Evolutionary conservation across 78 protist genomes (phyloP), one percentile per base, ranked within the genome.

Genomic region (Polysphondylium violaceum): DNA sequence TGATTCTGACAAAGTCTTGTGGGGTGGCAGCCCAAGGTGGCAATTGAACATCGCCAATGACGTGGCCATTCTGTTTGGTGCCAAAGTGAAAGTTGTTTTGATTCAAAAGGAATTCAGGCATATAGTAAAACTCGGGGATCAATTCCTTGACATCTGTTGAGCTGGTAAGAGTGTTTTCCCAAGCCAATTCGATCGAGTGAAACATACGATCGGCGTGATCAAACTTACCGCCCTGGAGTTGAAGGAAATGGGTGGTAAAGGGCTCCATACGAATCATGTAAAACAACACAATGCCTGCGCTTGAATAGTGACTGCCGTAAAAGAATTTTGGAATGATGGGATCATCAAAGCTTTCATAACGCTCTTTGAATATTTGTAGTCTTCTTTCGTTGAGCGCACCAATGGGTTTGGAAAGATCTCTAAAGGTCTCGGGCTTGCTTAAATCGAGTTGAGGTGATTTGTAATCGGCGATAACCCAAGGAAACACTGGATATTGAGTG

Each of bases 191-290:
- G 2, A 98, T 44, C 14, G 88, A 59, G 56, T 69, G 47, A 92
- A 99, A 99, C 95, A 98, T 81, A 27, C 99, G 92, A 78, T 97
- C 97, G 1, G 99, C 96, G 16, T 93, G 96, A 72, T 99, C 99
- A 16, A 98, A 98, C 23, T 74, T 27, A 19, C 99, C 99, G 23
- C 98, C 98, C 56, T 98, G 98, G 2, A 98, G 73, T 35, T 74
- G 68, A 33, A 92, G 40, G 60, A 85, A 73, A 19, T n/a, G 56
- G 0, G 95, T 38, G 21, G 99, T 95, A 92, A 87, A 99, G 16
- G 99, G 99, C 76, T 97, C 99, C 67, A 98, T 35, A 8, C 99
- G 94, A 21, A 98, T 29, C 35, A 99, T 58, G 77, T 78, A 99
- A 83, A 76, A 67, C 44, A 97, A 85, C 23, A 94, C 97, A 4